Evolutionary conservation across 2,329 filamentous ascomycete genomes (phyloP).

Genomic region (Aspergillus intermedius): DNA sequence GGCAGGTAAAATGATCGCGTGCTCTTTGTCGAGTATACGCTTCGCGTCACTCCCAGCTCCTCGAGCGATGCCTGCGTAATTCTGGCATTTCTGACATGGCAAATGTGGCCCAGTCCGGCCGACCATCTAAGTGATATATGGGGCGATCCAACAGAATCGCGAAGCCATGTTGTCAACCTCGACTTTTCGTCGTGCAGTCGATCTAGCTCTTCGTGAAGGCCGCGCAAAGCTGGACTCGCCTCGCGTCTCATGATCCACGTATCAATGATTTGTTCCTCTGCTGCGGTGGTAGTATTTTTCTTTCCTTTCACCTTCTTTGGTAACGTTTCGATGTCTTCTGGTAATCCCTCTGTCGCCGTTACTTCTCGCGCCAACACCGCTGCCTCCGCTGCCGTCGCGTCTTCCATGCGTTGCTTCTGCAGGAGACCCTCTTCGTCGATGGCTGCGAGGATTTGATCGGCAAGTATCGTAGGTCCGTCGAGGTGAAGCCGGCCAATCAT

Average conservation of each 20-base stretch:
- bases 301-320: conserved; percentile 44
- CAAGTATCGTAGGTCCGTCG: conserved; percentile 60
- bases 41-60: conserved; percentile 42
- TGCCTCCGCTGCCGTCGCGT: conserved; percentile 64
- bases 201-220: conserved; percentile 63
- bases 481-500: conserved; percentile 42
- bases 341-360: conserved; percentile 57
- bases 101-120: conserved; percentile 79
- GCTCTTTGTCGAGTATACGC: conserved; percentile 70
- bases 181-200: conserved; percentile 55
- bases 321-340: conserved; percentile 49
- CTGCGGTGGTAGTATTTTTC: conserved; percentile 20
- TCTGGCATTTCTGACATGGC: conserved; percentile 74
- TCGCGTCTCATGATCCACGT: conserved; percentile 58
- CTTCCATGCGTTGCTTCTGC: conserved; percentile 69
- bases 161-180: conserved; percentile 55
- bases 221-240: conserved; percentile 60
- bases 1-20: conserved; percentile 78
- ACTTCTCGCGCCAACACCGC: conserved; percentile 68
- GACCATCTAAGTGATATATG: conserved; percentile 78
- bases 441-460: conserved; percentile 63
- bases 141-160: conserved; percentile 53
- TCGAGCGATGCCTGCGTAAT: conserved; percentile 49
- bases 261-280: conserved; percentile 41
- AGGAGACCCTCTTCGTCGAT: conserved; percentile 92